These are phyloP conservation scores for Cercospora nicotianae DNA, from an alignment of 2,329 filamentous ascomycete genomes.

Conservation along the genomic window DNA sequence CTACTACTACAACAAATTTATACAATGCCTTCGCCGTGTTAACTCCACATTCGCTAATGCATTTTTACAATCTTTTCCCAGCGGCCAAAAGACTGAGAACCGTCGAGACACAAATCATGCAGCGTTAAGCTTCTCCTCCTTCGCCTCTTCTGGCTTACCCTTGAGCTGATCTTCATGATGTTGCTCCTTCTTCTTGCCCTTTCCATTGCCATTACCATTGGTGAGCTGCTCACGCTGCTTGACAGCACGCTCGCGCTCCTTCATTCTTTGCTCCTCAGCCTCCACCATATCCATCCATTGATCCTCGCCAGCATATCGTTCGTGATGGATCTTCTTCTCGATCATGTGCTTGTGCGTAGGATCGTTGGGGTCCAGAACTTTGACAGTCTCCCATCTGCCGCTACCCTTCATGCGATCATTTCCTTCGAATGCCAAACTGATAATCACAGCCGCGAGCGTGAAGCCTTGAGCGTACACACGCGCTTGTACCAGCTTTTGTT, in stretches of 20 bases:
- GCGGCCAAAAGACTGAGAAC: not conserved
- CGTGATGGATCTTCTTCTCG: constrained; percentile 84
- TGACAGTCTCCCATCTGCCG: constrained; percentile 81
- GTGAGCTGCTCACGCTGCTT: constrained; percentile 30
- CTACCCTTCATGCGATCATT: constrained; percentile 73
- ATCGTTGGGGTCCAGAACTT: constrained; percentile 76
- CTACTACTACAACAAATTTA: not conserved
- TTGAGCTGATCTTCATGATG: constrained; percentile 20
- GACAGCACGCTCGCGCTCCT: constrained; percentile 50
- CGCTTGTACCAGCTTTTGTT: constrained; percentile 90
- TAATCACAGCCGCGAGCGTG: constrained; percentile 79
- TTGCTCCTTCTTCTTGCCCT: constrained; percentile 21
- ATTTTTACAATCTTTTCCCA: not conserved
- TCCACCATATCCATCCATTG: constrained; percentile 92
- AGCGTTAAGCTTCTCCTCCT: constrained; percentile 28
- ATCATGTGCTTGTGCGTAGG: constrained; percentile 79
- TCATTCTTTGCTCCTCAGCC: constrained; percentile 67
- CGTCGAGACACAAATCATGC: constrained; percentile 13
- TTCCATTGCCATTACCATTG: constrained; percentile 21
- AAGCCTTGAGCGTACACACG: constrained; percentile 91
- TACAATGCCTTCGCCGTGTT: not conserved
- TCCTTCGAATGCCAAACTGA: constrained; percentile 79
- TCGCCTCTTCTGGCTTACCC: constrained; percentile 28
- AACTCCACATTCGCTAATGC: not conserved
- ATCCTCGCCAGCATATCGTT: constrained; percentile 84